Conservation (phyloP, 1,284 basidiomycete species). For the Ganoderma resinaceum region DNA sequence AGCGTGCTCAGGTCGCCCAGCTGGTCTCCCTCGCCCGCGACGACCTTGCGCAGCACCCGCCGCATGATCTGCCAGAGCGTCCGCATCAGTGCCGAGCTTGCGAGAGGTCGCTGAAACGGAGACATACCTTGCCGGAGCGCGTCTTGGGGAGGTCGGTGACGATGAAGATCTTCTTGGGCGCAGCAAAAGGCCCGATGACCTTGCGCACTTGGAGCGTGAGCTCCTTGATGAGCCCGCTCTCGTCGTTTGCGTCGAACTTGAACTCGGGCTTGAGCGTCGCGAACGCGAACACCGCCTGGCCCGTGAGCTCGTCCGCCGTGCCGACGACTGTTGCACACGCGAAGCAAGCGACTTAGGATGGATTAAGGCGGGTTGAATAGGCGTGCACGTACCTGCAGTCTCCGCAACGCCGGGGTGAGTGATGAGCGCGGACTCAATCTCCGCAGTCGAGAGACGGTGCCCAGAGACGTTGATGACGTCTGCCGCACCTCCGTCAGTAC, state of each 20-base stretch:
- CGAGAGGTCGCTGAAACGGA: neutral
- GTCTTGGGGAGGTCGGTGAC: constrained; percentile 95
- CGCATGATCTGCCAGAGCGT: constrained; percentile 79
- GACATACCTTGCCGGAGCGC: constrained; percentile 86
- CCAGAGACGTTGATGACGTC: constrained; percentile 96
- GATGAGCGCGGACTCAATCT: constrained; percentile 97
- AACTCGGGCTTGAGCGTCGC: constrained; percentile 88
- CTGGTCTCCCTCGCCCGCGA: constrained; percentile 92
- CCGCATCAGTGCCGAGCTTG: neutral
- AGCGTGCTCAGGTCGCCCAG: constrained; percentile 93
- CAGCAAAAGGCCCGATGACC: constrained; percentile 94
- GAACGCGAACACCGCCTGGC: constrained; percentile 88
- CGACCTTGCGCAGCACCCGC: constrained; percentile 94
- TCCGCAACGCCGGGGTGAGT: constrained; percentile 95
- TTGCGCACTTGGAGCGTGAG: constrained; percentile 95
- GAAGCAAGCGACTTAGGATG: neutral
- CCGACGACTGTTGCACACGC: constrained; percentile 70
- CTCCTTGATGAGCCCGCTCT: constrained; percentile 83
- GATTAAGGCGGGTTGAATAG: neutral
- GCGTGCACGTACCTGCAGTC: constrained; percentile 68
- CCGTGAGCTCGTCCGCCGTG: constrained; percentile 87
- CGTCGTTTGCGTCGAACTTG: constrained; percentile 72
- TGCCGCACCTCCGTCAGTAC: constrained; percentile 35
- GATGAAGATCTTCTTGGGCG: constrained; percentile 92
- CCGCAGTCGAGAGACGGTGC: constrained; percentile 95